A percentile compares a stretch with the other conserved stretches of the same genome.
These are phyloP conservation scores for Chionographis japonica DNA, from an alignment of 106 monocot genomes.

Conservation along the genomic window DNA sequence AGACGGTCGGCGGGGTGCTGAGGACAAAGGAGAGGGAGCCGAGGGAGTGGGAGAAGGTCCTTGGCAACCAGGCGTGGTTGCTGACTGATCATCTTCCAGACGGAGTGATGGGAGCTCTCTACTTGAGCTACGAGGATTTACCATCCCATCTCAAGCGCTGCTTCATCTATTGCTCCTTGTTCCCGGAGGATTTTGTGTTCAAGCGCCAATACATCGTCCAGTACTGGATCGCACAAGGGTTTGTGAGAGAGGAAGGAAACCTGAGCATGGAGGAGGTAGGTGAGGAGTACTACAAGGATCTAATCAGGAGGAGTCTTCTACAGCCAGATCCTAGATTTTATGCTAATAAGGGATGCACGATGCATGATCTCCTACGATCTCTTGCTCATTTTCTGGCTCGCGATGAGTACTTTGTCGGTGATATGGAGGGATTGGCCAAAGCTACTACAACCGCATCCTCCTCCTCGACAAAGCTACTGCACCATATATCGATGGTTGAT, in stretches of 20 bases:
- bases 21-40: not conserved
- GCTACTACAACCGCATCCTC: not conserved
- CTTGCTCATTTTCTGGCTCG: not conserved
- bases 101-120: conserved; percentile 1
- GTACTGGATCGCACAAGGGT: conserved; percentile 14
- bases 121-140: conserved; percentile 27
- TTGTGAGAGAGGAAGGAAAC: not conserved
- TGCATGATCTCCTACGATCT: conserved; percentile 20
- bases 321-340: not conserved
- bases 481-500: not conserved
- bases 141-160: conserved; percentile 10
- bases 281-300: not conserved
- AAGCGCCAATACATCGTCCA: not conserved
- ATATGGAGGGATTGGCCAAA: not conserved
- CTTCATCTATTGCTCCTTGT: conserved; percentile 19
- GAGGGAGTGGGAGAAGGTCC: conserved; percentile 14
- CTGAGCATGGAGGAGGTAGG: not conserved
- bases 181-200: conserved; percentile 1
- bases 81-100: not conserved
- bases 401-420: not conserved
- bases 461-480: not conserved
- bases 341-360: not conserved
- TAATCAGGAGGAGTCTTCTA: conserved; percentile 9
- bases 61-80: conserved; percentile 2
- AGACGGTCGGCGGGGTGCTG: conserved; percentile 6